These are phyloP conservation scores for Aspergillus pseudoterreus DNA, from an alignment of 2,329 filamentous ascomycete genomes.

Conservation along the genomic window DNA sequence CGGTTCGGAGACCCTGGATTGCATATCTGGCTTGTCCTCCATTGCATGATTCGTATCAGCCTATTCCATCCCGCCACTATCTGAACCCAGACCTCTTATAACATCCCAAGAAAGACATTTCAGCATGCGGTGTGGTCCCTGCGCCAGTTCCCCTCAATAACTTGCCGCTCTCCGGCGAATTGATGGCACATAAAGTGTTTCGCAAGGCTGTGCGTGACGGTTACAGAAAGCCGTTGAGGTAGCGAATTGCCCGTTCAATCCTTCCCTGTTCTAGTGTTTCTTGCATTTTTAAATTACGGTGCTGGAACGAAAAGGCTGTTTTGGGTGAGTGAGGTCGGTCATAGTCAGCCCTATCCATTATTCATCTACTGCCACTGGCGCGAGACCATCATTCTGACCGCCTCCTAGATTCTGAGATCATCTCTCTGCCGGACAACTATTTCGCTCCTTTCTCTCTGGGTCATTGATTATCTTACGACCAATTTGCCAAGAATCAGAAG, in stretches of 20 bases:
- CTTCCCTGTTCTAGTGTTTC: neutral
- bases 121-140: conserved; percentile 18
- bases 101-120: conserved; percentile 2
- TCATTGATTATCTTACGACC: neutral
- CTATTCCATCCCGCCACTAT: no score
- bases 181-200: conserved; percentile 18
- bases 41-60: neutral
- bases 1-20: conserved; percentile 11
- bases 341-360: neutral
- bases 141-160: conserved; percentile 16
- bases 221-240: conserved; percentile 11
- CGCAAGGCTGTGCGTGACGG: conserved; percentile 13
- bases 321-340: neutral
- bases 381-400: neutral
- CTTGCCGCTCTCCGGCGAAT: conserved; percentile 19
- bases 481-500: conserved; percentile 13
- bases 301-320: neutral
- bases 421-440: neutral
- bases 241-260: conserved; percentile 7
- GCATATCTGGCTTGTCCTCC: conserved; percentile 12
- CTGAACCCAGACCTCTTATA: neutral
- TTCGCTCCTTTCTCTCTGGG: neutral
- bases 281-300: neutral
- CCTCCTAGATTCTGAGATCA: neutral
- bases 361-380: neutral